These are phyloP conservation scores for Cardiospermum halicacabum DNA, from an alignment of 345 rosid genomes.

Conservation along the genomic window DNA sequence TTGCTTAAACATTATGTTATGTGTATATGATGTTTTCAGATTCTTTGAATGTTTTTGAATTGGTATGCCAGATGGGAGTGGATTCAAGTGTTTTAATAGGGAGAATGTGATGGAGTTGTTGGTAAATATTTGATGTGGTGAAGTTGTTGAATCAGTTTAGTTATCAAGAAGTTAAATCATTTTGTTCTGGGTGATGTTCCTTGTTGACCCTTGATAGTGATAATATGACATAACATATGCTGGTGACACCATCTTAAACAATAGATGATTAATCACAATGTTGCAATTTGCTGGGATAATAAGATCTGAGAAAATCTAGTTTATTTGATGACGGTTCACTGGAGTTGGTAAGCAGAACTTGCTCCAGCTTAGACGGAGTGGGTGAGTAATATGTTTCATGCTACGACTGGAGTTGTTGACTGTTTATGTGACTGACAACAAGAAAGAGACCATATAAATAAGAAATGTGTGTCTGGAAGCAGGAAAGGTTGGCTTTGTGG, in stretches of 20 bases:
- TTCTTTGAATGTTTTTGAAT: constrained; percentile 18
- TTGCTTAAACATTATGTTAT: constrained; percentile 40
- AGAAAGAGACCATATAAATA: too few relatives aligned
- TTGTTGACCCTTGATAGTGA: neutral
- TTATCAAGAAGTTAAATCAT: constrained; percentile 11
- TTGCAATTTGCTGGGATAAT: neutral
- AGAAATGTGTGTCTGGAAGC: too few relatives aligned
- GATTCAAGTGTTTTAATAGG: constrained; percentile 36
- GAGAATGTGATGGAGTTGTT: constrained; percentile 42
- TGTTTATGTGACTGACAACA: neutral
- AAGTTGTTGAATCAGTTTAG: constrained; percentile 41
- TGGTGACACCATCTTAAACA: neutral
- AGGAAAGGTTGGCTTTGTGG: too few relatives aligned
- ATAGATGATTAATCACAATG: neutral
- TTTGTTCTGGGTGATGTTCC: constrained; percentile 15
- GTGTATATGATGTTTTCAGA: neutral
- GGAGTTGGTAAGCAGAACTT: neutral
- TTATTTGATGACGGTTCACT: too few relatives aligned
- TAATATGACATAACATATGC: too few relatives aligned
- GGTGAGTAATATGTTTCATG: neutral
- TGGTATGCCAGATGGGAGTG: constrained; percentile 18
- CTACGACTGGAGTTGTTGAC: neutral
- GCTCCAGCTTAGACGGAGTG: neutral
- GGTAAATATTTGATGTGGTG: constrained; percentile 22
- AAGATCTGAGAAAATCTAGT: neutral